These are phyloP conservation scores for Westerdykella sp. DNA, from an alignment of 2,329 filamentous ascomycete species.

Conservation along the genomic window DNA sequence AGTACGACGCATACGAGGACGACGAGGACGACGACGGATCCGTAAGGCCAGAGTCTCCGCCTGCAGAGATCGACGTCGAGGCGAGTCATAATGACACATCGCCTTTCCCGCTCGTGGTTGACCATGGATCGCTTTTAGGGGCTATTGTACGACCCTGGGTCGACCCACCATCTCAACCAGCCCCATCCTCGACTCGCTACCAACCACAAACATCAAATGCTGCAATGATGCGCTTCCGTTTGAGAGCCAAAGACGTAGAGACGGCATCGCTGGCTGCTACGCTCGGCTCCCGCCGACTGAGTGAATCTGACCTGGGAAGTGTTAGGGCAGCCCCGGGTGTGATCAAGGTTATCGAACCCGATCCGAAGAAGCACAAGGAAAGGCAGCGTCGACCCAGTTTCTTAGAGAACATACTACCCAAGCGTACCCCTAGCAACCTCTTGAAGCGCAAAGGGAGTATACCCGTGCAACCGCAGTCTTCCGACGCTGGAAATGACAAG, in stretches of 20 bases:
- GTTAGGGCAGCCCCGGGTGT: conserved; percentile 54
- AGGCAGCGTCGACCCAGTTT: conserved; percentile 48
- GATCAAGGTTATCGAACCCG: conserved; percentile 54
- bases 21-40: conserved; percentile 26
- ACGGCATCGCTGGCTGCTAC: conserved; percentile 57
- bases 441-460: conserved; percentile 46
- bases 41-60: conserved; percentile 27
- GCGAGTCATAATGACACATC: conserved; percentile 19
- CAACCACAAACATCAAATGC: conserved; percentile 51
- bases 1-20: conserved; percentile 33
- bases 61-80: conserved; percentile 27
- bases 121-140: conserved; percentile 14
- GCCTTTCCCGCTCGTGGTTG: conserved; percentile 25
- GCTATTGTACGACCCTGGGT: conserved; percentile 43
- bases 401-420: conserved; percentile 43
- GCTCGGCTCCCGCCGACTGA: conserved; percentile 60
- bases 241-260: conserved; percentile 48
- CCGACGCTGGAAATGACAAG: conserved; percentile 21
- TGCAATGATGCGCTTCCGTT: conserved; percentile 49
- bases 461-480: conserved; percentile 20
- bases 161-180: conserved; percentile 37
- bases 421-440: conserved; percentile 38
- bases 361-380: conserved; percentile 31
- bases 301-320: conserved; percentile 59
- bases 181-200: conserved; percentile 29